Evolutionary conservation across 2,329 filamentous ascomycete genomes (phyloP), one percentile per base, ranked within the genome.

Genomic region (Venturia pyrina): DNA sequence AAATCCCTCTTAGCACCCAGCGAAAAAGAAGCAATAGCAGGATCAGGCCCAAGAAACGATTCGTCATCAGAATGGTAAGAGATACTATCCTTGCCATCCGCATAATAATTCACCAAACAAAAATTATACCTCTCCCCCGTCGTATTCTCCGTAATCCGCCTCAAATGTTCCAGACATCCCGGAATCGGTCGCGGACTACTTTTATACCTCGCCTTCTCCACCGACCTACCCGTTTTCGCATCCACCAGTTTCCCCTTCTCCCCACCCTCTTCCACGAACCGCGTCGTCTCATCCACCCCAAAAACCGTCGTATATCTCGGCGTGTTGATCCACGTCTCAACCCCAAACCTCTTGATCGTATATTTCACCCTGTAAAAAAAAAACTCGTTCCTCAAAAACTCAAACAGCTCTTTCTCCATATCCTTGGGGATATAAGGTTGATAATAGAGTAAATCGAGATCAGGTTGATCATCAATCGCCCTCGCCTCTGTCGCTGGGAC

Each of bases 1-100:
- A 93, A 93, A 70, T 93, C 90, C 17, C 90, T 80, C 69, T 80
- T 83, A 0, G 87, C 87, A 1, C 90, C 90, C 0, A 93, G 79
- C 0, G 87, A 88, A 71, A 92, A 86, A 0, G 87, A 91, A 0
- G 89, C 89, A 65, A 93, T 93, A 10, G 85, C 83, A 0, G 90
- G 89, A 21, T 87, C 77, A 0, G 77, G 69, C 0, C 89, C 90
- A 0, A 93, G 81, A 70, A 93, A 95, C 6, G 84, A 80, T 78
- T 93, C 90, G 71, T 93, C 89, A 70, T 93, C 90, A 62, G 87
- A 89, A 75, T 93, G 89, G 71, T 89, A 93, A 13, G 87, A 84
- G 62, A 93, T 93, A 69, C 87, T 90, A 73, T 93, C 89, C 6
- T 85, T 79, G 0, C 90, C 89, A 3, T 83, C 84, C n/a, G 87